A percentile compares a stretch with the other conserved stretches of the same genome.
phyloP scores from a whole-genome alignment of 768 basidiomycete species.

The Termitomyces sp. region DNA sequence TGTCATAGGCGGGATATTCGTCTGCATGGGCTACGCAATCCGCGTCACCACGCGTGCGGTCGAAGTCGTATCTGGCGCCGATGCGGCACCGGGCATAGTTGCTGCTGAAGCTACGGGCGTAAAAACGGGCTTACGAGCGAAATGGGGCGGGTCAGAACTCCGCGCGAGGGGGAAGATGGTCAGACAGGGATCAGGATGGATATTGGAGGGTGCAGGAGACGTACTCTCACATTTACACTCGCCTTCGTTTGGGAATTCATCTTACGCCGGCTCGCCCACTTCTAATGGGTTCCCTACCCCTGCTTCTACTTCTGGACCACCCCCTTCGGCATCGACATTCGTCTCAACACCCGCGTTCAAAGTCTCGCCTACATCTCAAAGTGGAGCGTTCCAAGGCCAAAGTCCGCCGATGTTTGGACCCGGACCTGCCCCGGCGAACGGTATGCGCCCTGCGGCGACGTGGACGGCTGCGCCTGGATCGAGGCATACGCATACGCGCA shows the following conservation, averaged over 20 bases:
- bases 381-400: constrained; percentile 9
- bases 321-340: not conserved
- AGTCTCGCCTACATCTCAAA: constrained; percentile 1
- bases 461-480: constrained; percentile 11
- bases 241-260: constrained; percentile 28
- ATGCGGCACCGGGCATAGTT: constrained; percentile 44
- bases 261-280: constrained; percentile 27
- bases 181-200: constrained; percentile 56
- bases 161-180: constrained; percentile 52
- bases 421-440: constrained; percentile 1
- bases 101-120: constrained; percentile 62
- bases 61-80: constrained; percentile 55
- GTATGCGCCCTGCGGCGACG: constrained; percentile 11
- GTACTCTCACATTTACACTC: constrained; percentile 8
- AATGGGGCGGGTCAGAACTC: constrained; percentile 65
- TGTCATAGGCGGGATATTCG: constrained; percentile 91
- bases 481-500: not conserved
- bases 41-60: constrained; percentile 60
- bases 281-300: constrained; percentile 20
- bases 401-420: constrained; percentile 8
- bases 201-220: constrained; percentile 37
- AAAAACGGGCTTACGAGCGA: constrained; percentile 47
- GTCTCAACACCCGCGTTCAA: not conserved
- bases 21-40: constrained; percentile 76
- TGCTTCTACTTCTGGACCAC: constrained; percentile 13